Percentiles rank a stretch among this genome's conserved stretches.
Evolutionary conservation across 805 yeast species (phyloP).

Genomic region (Kluyveromyces dobzhanskii): DNA sequence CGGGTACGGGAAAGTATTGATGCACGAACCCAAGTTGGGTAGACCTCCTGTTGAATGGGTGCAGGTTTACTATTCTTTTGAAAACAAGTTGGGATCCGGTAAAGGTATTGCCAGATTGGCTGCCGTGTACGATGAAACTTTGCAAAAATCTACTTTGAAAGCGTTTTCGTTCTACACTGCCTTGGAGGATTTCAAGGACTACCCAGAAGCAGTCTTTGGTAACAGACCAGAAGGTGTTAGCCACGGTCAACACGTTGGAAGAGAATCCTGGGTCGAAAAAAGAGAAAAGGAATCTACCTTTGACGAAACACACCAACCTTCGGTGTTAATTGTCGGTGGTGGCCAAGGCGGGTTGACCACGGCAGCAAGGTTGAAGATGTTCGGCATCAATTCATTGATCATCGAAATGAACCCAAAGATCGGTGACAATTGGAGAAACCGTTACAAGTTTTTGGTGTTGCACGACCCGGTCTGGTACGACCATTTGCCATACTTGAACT

Average conservation of each 20-base stretch:
- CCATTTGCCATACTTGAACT: constrained; percentile 34
- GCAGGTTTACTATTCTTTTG: constrained; percentile 26
- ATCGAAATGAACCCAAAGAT: constrained; percentile 31
- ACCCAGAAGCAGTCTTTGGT: constrained; percentile 29
- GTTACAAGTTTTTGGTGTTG: constrained; percentile 37
- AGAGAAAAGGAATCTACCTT: constrained; percentile 26
- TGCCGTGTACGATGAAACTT: constrained; percentile 22
- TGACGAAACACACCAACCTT: constrained; percentile 31
- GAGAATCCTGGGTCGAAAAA: constrained; percentile 34
- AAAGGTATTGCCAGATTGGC: constrained; percentile 28
- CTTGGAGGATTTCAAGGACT: constrained; percentile 27
- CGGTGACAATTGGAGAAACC: constrained; percentile 41
- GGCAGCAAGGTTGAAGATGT: constrained; percentile 35
- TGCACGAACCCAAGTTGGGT: constrained; percentile 24
- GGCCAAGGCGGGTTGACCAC: constrained; percentile 39
- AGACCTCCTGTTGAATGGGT: constrained; percentile 32
- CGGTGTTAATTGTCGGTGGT: constrained; percentile 40
- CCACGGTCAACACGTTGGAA: constrained; percentile 33
- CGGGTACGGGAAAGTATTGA: constrained; percentile 23
- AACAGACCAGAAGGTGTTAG: constrained; percentile 31
- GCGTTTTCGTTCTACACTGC: constrained; percentile 30
- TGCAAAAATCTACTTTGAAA: constrained; percentile 25
- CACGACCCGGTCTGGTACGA: constrained; percentile 41
- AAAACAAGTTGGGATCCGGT: constrained; percentile 29
- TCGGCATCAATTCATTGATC: constrained; percentile 35